A percentile compares a stretch with the other conserved stretches of the same genome.
phyloP scores from a whole-genome alignment of 179 eudicot species.

The Pouteria campechiana region DNA sequence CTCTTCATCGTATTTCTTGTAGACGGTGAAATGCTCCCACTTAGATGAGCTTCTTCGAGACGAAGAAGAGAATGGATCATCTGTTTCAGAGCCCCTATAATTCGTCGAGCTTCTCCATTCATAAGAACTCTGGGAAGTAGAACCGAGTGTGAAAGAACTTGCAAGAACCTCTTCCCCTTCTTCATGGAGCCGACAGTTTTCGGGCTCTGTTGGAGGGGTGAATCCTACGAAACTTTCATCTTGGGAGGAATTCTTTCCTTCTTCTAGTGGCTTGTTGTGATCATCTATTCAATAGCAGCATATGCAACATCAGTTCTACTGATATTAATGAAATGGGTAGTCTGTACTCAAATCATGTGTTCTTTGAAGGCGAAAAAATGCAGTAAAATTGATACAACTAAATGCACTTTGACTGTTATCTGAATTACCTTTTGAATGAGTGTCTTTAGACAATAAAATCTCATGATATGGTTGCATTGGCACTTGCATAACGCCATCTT shows the following conservation, averaged over 20 bases:
- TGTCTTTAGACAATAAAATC: no score
- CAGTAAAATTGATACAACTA: no score
- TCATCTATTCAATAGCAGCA: neutral
- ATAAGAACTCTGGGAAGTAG: constrained; percentile 82
- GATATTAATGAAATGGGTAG: neutral
- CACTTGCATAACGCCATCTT: no score
- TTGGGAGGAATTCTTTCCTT: constrained; percentile 12
- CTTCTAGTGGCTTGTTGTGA: neutral
- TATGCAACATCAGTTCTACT: neutral
- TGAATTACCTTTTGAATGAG: no score
- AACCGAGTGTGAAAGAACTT: constrained; percentile 63
- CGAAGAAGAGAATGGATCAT: constrained; percentile 81
- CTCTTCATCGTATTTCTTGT: constrained; percentile 91
- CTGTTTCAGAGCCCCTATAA: constrained; percentile 51
- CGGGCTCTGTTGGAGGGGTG: constrained; percentile 29
- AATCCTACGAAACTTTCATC: constrained; percentile 38
- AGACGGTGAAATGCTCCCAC: constrained; percentile 92
- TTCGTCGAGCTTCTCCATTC: constrained; percentile 92
- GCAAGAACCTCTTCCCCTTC: constrained; percentile 35
- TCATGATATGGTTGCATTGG: no score
- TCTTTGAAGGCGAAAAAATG: no score
- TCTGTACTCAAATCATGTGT: neutral
- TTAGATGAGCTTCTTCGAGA: constrained; percentile 87
- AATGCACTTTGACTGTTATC: no score
- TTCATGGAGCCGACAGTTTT: constrained; percentile 19